A percentile compares a stretch with the other conserved stretches of the same genome.
Evolutionary conservation across 495 filamentous ascomycete species (phyloP).

Genomic region (Jackrogersella multiformis): DNA sequence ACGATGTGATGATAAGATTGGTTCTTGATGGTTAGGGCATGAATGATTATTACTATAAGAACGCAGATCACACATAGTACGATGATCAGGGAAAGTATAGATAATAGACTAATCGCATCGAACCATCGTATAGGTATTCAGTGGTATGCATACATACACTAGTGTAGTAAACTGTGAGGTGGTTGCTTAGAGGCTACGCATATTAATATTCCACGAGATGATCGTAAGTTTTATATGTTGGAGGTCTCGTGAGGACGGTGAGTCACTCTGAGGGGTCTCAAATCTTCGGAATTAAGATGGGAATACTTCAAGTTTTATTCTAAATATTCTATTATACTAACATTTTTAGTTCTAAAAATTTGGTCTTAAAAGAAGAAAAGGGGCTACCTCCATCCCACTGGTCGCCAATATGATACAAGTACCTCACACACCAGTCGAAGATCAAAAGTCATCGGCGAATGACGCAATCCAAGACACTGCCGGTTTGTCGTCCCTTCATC

Average conservation of each 20-base stretch:
- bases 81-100: not conserved
- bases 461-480: not conserved
- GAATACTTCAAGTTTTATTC: slow-evolving; percentile 13
- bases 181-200: not conserved
- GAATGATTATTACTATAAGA: not conserved
- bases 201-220: not conserved
- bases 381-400: not conserved
- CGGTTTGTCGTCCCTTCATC: not conserved
- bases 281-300: too few species aligned
- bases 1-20: slow-evolving; percentile 1
- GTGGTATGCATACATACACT: not conserved
- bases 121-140: not conserved
- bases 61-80: slow-evolving; percentile 12
- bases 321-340: slow-evolving; percentile 12
- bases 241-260: not conserved
- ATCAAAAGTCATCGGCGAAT: not conserved
- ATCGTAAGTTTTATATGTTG: not conserved
- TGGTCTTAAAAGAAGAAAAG: slow-evolving; percentile 7
- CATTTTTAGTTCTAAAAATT: too few species aligned
- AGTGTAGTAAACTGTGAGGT: not conserved
- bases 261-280: too few species aligned
- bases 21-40: not conserved
- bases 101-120: not conserved
- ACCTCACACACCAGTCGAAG: not conserved
- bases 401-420: not conserved